Conservation (phyloP, 306 rosid genomes). For the Arachis hypogaea region DNA sequence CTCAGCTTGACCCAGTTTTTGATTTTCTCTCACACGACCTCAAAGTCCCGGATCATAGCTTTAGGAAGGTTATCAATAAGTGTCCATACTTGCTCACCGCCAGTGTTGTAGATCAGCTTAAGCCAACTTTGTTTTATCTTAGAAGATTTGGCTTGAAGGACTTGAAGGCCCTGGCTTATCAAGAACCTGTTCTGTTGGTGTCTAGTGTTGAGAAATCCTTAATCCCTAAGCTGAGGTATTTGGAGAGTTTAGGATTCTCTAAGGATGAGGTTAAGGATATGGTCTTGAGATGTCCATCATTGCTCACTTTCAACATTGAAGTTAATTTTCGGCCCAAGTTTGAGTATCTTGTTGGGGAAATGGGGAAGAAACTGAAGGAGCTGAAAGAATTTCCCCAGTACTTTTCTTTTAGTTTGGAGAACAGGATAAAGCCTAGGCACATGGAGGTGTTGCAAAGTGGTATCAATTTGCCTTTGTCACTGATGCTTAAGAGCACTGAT, state of each 20-base stretch:
- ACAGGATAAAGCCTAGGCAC: slow-evolving; percentile 89
- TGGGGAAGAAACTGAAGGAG: slow-evolving; percentile 67
- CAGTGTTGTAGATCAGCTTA: slow-evolving; percentile 79
- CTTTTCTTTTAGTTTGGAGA: slow-evolving; percentile 86
- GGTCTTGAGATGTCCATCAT: slow-evolving; percentile 78
- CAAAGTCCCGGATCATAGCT: slow-evolving; percentile 58
- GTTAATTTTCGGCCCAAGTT: slow-evolving; percentile 79
- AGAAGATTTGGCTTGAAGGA: slow-evolving; percentile 77
- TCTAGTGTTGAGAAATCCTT: slow-evolving; percentile 78
- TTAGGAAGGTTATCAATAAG: slow-evolving; percentile 68
- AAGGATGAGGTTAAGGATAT: slow-evolving; percentile 56
- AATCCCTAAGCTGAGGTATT: slow-evolving; percentile 66
- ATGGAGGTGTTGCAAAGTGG: slow-evolving; percentile 59
- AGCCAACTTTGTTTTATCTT: slow-evolving; percentile 69
- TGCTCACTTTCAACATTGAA: slow-evolving; percentile 86
- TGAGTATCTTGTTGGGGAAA: slow-evolving; percentile 62
- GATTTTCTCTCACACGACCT: slow-evolving; percentile 61
- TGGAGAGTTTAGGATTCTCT: slow-evolving; percentile 65
- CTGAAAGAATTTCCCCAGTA: slow-evolving; percentile 84
- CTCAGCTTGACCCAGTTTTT: slow-evolving; percentile 67
- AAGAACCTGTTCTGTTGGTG: slow-evolving; percentile 73
- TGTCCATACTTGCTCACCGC: slow-evolving; percentile 84
- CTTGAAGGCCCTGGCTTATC: slow-evolving; percentile 63
- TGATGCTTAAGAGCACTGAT: slow-evolving; percentile 83
- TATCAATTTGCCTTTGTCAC: slow-evolving; percentile 56